Conservation (phyloP, 306 rosid species). For the Carpinus fangiana region DNA sequence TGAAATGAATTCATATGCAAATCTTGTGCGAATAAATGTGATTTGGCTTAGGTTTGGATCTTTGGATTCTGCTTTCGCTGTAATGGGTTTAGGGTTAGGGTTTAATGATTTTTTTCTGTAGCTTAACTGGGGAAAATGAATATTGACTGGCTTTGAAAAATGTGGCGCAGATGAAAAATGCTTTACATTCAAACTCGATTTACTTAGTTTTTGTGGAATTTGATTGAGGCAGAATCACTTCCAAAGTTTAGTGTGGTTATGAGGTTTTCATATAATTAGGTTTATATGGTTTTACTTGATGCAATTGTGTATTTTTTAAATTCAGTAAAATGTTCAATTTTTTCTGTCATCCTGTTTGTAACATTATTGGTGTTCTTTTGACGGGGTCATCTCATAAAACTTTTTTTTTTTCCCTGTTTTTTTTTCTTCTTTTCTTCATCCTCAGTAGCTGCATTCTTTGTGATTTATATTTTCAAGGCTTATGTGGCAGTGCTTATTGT, state of each 20-base stretch:
- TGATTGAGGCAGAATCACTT: not conserved
- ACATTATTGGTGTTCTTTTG: constrained; percentile 1
- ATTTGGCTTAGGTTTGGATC: not conserved
- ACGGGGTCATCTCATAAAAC: not conserved
- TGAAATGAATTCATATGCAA: not conserved
- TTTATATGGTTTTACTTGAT: not conserved
- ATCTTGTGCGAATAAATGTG: not conserved
- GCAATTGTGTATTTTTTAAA: not conserved
- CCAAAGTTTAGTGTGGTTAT: not conserved
- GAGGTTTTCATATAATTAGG: not conserved
- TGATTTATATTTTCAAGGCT: constrained; percentile 12
- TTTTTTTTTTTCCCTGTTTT: not conserved
- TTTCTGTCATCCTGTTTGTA: not conserved
- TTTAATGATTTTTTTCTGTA: not conserved
- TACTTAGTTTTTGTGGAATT: not conserved
- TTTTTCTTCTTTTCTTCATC: not conserved
- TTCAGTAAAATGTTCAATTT: not conserved
- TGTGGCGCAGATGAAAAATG: not conserved
- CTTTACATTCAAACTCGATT: not conserved
- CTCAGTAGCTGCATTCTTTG: not conserved
- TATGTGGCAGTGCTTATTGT: constrained; percentile 26
- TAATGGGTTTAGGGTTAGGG: not conserved
- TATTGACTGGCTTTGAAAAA: not conserved
- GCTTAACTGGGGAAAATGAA: not conserved
- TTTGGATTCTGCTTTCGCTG: not conserved